These are phyloP conservation scores for Colletotrichum chlorophyti DNA, from an alignment of 2,329 filamentous ascomycete species.

Conservation along the genomic window DNA sequence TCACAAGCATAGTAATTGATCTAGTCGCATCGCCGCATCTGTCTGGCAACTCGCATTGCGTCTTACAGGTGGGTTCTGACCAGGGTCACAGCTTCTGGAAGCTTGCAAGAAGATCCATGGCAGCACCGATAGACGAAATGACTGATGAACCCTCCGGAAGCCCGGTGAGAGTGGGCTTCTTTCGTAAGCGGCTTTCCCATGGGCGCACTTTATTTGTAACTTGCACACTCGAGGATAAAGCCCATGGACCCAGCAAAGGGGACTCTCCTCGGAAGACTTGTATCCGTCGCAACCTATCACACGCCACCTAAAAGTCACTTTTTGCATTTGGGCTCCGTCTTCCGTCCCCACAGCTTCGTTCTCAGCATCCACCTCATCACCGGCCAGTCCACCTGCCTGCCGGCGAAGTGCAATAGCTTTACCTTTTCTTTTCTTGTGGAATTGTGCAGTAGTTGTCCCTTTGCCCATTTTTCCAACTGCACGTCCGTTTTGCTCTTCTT, in stretches of 20 bases:
- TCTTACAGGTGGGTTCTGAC: conserved; percentile 2
- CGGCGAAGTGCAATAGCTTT: neutral
- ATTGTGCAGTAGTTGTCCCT: neutral
- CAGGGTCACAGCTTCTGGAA: conserved; percentile 15
- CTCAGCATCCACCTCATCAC: conserved; percentile 15
- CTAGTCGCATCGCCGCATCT: neutral
- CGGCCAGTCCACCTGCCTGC: neutral
- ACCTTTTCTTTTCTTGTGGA: too few relatives aligned
- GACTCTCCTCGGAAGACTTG: conserved; percentile 11
- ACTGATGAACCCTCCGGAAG: too few relatives aligned
- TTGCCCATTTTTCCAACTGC: neutral
- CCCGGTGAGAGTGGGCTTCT: too few relatives aligned
- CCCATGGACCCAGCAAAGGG: conserved; percentile 9
- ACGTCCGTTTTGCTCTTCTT: neutral
- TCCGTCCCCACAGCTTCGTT: conserved; percentile 9
- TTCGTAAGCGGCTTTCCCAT: neutral
- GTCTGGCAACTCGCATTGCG: conserved; percentile 1
- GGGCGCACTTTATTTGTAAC: conserved; percentile 11
- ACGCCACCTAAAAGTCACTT: conserved; percentile 25
- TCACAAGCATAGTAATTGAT: neutral
- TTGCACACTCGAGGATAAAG: neutral
- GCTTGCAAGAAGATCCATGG: neutral
- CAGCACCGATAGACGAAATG: too few relatives aligned
- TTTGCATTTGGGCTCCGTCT: neutral
- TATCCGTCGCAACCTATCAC: conserved; percentile 25